These are phyloP conservation scores for Leptodontidium sp. DNA, from an alignment of 2,329 filamentous ascomycete genomes.

Conservation along the genomic window DNA sequence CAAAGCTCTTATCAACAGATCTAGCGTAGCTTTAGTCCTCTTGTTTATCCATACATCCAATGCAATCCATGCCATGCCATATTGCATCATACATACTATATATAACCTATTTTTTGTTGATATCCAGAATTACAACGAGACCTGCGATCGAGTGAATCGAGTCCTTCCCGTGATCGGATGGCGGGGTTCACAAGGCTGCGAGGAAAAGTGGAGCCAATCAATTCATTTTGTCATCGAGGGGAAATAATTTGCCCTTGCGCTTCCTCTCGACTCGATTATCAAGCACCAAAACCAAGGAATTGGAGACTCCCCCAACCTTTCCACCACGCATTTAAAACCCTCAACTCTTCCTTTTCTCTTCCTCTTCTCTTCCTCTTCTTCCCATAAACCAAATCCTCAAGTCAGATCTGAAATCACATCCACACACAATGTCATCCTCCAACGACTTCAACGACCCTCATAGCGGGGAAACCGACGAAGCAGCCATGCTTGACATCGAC, in stretches of 20 bases:
- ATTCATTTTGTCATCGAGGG: slow-evolving; percentile 26
- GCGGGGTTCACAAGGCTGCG: slow-evolving; percentile 16
- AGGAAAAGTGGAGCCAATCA: background rate
- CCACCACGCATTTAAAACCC: background rate
- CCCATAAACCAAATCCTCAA: background rate
- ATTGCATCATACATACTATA: too few relatives aligned
- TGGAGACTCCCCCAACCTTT: background rate
- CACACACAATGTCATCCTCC: slow-evolving; percentile 39
- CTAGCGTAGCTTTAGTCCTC: too few relatives aligned
- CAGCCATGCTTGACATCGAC: slow-evolving; percentile 77
- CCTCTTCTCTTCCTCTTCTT: background rate
- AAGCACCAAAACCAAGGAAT: slow-evolving; percentile 19
- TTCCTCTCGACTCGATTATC: slow-evolving; percentile 17
- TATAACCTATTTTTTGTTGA: too few relatives aligned
- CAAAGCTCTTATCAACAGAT: too few relatives aligned
- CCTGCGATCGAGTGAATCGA: too few relatives aligned
- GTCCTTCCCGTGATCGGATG: background rate
- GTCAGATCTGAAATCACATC: background rate
- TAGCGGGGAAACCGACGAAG: slow-evolving; percentile 63
- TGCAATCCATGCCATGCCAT: too few relatives aligned
- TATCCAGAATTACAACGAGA: too few relatives aligned
- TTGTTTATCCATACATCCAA: too few relatives aligned
- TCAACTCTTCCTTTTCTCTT: background rate
- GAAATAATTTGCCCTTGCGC: slow-evolving; percentile 17
- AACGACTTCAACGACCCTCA: slow-evolving; percentile 38